phyloP scores from a whole-genome alignment of 2,329 filamentous ascomycete species.

The Cordyceps cicadae region DNA sequence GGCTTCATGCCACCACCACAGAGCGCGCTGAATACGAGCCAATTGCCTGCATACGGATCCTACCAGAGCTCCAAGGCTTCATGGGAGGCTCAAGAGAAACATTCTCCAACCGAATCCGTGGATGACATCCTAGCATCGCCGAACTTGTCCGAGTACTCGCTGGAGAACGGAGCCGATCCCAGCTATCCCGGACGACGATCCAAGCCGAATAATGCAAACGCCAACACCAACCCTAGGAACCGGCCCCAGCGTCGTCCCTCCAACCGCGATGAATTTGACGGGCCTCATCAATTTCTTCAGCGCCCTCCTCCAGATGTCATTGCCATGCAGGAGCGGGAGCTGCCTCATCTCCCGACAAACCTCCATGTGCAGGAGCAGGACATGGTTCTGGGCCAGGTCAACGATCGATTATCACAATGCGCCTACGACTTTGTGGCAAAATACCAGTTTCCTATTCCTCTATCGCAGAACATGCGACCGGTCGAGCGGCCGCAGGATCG shows the following conservation, averaged over 20 bases:
- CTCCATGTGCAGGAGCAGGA: slow-evolving; percentile 79
- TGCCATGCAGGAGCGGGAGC: slow-evolving; percentile 68
- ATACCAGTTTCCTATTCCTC: slow-evolving; percentile 81
- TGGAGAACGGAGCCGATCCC: slow-evolving; percentile 41
- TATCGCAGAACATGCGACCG: slow-evolving; percentile 74
- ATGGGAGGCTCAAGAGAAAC: slow-evolving; percentile 43
- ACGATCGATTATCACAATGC: slow-evolving; percentile 76
- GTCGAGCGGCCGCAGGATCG: slow-evolving; percentile 66
- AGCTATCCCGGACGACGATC: slow-evolving; percentile 33
- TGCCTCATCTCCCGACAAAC: slow-evolving; percentile 75
- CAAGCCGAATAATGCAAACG: slow-evolving; percentile 24
- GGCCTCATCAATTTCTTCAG: slow-evolving; percentile 73
- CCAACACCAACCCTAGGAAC: slow-evolving; percentile 31
- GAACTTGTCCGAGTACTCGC: slow-evolving; percentile 51
- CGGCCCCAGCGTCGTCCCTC: slow-evolving; percentile 60
- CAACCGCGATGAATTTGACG: slow-evolving; percentile 84
- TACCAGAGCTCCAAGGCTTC: slow-evolving; percentile 34
- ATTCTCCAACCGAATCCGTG: slow-evolving; percentile 49
- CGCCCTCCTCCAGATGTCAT: slow-evolving; percentile 63
- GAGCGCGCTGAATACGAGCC: slow-evolving; percentile 30
- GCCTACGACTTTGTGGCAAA: slow-evolving; percentile 87
- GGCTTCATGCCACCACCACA: slow-evolving; percentile 35
- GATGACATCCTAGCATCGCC: slow-evolving; percentile 52
- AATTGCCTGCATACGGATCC: slow-evolving; percentile 23
- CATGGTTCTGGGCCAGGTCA: slow-evolving; percentile 68